Evolutionary conservation across 2,329 filamentous ascomycete species (phyloP).

Genomic region (Epicoccum sorghinum): DNA sequence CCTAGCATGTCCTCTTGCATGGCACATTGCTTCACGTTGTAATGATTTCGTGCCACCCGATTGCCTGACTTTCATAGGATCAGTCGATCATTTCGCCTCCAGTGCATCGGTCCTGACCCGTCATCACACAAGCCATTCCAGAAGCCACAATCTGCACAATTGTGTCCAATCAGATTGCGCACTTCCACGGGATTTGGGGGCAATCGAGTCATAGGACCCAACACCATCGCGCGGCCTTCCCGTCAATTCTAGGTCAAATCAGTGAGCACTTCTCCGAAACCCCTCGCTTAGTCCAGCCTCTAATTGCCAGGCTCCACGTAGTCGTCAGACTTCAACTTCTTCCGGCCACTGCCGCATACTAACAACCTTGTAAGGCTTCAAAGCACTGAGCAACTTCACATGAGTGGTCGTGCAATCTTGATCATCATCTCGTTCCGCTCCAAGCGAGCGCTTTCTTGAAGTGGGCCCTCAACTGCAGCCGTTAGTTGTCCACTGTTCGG

Average conservation of each 20-base stretch:
- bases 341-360: slow-evolving; percentile 31
- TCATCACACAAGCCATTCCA: slow-evolving; percentile 37
- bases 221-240: slow-evolving; percentile 42
- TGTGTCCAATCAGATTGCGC: slow-evolving; percentile 37
- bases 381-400: slow-evolving; percentile 31
- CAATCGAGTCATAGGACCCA: slow-evolving; percentile 44
- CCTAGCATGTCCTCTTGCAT: slow-evolving; percentile 29
- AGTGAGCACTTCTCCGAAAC: slow-evolving; percentile 29
- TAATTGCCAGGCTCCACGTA: slow-evolving; percentile 31
- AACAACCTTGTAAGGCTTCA: slow-evolving; percentile 42
- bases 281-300: slow-evolving; percentile 30
- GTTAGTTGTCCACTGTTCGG: slow-evolving; percentile 44
- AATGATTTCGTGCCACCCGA: slow-evolving; percentile 23
- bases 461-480: slow-evolving; percentile 36
- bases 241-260: slow-evolving; percentile 28
- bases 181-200: slow-evolving; percentile 30
- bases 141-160: slow-evolving; percentile 35
- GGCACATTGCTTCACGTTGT: slow-evolving; percentile 24
- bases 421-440: slow-evolving; percentile 46
- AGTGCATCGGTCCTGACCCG: slow-evolving; percentile 38
- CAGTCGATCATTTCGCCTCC: slow-evolving; percentile 46
- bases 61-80: slow-evolving; percentile 12
- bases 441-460: slow-evolving; percentile 44
- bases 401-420: slow-evolving; percentile 44
- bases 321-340: slow-evolving; percentile 30